phyloP scores from a whole-genome alignment of 2,329 filamentous ascomycete genomes.

The Pseudogymnoascus sp. region DNA sequence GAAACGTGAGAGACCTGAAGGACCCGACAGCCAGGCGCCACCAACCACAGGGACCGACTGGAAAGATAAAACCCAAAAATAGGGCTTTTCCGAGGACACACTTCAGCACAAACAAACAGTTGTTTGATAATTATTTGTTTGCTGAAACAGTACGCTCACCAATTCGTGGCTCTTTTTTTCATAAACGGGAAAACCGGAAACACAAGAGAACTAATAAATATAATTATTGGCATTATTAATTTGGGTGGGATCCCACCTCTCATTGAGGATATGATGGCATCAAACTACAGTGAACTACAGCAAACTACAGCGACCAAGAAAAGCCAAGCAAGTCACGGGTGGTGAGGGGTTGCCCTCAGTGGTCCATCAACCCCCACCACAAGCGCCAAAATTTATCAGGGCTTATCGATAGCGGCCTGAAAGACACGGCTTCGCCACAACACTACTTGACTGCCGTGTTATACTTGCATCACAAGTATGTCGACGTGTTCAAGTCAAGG shows the following conservation, averaged over 20 bases:
- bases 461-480: background rate
- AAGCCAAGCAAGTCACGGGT: slow-evolving; percentile 1
- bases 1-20: background rate
- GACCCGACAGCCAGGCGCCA: background rate
- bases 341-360: slow-evolving; percentile 8
- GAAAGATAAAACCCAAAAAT: background rate
- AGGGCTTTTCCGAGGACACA: slow-evolving; percentile 1
- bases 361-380: slow-evolving; percentile 1
- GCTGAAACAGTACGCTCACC: background rate
- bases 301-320: background rate
- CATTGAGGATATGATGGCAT: background rate
- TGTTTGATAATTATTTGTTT: background rate
- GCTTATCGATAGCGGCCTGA: slow-evolving; percentile 8
- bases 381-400: background rate
- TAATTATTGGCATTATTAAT: slow-evolving; percentile 9
- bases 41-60: no score
- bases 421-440: background rate
- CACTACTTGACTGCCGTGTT: background rate
- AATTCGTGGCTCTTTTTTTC: background rate
- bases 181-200: background rate
- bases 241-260: background rate
- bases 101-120: background rate
- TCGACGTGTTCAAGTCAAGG: background rate
- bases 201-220: background rate
- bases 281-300: no score